Evolutionary conservation across 2,329 filamentous ascomycete genomes (phyloP).

Genomic region (Penicillium psychrosexuale): DNA sequence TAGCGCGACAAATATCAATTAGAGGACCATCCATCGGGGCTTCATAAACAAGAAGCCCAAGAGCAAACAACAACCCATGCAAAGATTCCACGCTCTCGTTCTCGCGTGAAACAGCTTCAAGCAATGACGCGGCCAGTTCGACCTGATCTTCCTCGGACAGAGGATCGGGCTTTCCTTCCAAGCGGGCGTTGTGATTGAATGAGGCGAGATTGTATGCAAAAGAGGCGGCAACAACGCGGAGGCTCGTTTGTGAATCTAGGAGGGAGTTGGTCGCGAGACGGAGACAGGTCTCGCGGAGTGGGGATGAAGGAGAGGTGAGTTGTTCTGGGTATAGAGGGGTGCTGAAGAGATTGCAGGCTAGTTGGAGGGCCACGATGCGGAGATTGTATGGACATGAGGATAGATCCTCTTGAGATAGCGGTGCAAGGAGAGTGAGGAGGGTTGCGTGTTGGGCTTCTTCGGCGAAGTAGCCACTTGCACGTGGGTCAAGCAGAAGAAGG

Average conservation of each 20-base stretch:
- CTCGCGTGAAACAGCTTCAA: slow-evolving; percentile 66
- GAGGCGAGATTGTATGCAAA: slow-evolving; percentile 79
- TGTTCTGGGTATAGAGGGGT: slow-evolving; percentile 67
- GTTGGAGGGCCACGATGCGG: slow-evolving; percentile 77
- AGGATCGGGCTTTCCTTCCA: slow-evolving; percentile 55
- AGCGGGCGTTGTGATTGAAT: slow-evolving; percentile 64
- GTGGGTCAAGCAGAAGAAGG: slow-evolving; percentile 70
- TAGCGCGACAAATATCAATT: slow-evolving; percentile 70
- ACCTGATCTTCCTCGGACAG: slow-evolving; percentile 70
- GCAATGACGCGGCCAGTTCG: slow-evolving; percentile 73
- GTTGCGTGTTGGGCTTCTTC: slow-evolving; percentile 68
- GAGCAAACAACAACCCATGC: slow-evolving; percentile 70
- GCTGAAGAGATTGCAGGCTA: slow-evolving; percentile 82
- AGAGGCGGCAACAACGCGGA: slow-evolving; percentile 77
- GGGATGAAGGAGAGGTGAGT: slow-evolving; percentile 51
- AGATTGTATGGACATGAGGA: slow-evolving; percentile 71
- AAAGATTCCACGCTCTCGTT: slow-evolving; percentile 62
- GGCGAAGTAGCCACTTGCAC: slow-evolving; percentile 77
- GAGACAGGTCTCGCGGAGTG: slow-evolving; percentile 59
- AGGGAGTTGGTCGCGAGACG: slow-evolving; percentile 73
- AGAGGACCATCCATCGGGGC: slow-evolving; percentile 68
- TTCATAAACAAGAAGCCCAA: slow-evolving; percentile 74
- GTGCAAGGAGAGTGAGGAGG: slow-evolving; percentile 53
- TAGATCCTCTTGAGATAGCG: slow-evolving; percentile 51
- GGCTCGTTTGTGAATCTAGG: slow-evolving; percentile 71